Base-by-base conservation (phyloP, 176 grass and related monocot species). In the Dactylis glomerata region DNA sequence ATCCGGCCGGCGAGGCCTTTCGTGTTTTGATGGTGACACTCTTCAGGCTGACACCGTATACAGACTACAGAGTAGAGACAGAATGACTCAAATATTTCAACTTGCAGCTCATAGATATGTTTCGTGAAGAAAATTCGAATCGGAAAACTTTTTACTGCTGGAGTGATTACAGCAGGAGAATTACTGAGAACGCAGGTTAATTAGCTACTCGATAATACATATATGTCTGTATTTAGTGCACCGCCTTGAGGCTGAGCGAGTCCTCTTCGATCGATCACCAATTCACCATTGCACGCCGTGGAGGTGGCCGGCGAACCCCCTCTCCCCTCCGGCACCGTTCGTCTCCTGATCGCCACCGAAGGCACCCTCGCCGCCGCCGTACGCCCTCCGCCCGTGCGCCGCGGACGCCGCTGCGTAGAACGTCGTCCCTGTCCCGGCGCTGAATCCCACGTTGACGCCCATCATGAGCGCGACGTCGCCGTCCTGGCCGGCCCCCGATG, bases 261-360 rank as follows among this genome's bases (percentile, higher is more conserved):
- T 30, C 58, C 26, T 62, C 13, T 31, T 62, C 57, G 59, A 7
- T 32, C 28, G 61, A 64, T 87, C 80, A 90, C 84, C 89, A 90
- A 75, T 84, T 87, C 80, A 90, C 84, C 89, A 90, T 80, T 84
- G 58, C 84, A 90, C 80, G 14, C 84, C 84, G 31, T 75, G 80
- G 67, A 87, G 75, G 49, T 90, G 89, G 16, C 68, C 85, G 8
- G 28, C 68, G 30, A 87, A 83, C 31, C 75, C 84, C 47, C 84
- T 83, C 57, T 75, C 73, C 3, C 62, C 89, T 40, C 75, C 57
- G 17, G 58, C 75, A 13, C 80, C 75, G 80, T 75, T 80, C 68
- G 75, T 81, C 68, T 79, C 84, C 30, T 79, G 75, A 15, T 50
- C 74, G 23, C 46, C 74, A 41, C 46, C 75, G 75, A 88, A 79